Conservation (phyloP, 1,284 basidiomycete species). For the Cutaneotrichosporon cyanovorans region DNA sequence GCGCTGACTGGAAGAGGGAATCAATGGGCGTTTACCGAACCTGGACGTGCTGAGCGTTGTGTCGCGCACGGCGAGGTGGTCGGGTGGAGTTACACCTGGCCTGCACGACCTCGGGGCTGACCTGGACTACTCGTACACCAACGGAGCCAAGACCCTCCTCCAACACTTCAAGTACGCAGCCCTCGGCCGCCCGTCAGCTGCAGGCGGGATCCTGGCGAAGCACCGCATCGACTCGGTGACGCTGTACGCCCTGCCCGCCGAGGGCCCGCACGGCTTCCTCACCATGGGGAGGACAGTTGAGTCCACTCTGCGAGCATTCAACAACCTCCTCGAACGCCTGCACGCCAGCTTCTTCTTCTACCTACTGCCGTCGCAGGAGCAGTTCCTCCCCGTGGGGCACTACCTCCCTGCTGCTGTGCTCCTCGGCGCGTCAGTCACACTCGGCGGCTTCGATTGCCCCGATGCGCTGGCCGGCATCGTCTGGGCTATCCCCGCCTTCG, state of each 20-base stretch:
- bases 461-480: conserved; percentile 54
- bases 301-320: conserved; percentile 75
- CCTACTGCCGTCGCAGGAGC: conserved; percentile 64
- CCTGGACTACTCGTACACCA: conserved; percentile 9
- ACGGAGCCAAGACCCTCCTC: conserved; percentile 29
- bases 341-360: conserved; percentile 97
- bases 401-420: conserved; percentile 80
- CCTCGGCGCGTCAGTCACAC: conserved; percentile 71
- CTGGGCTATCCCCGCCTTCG: conserved; percentile 19
- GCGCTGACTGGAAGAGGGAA: conserved; percentile 60
- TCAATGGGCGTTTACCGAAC: conserved; percentile 91
- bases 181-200: conserved; percentile 42
- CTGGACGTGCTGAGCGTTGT: conserved; percentile 88
- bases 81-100: conserved; percentile 63
- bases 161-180: conserved; percentile 39
- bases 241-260: conserved; percentile 75
- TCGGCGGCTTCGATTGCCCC: conserved; percentile 69
- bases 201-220: conserved; percentile 48
- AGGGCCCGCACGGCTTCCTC: conserved; percentile 91
- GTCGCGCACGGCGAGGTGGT: conserved; percentile 61
- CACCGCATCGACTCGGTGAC: conserved; percentile 93
- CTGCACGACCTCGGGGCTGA: conserved; percentile 60
- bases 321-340: conserved; percentile 85
- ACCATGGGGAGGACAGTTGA: conserved; percentile 81
- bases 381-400: conserved; percentile 78